Evolutionary conservation across 129 eudicot genomes (phyloP).

Genomic region (Flaveria ramosissima): DNA sequence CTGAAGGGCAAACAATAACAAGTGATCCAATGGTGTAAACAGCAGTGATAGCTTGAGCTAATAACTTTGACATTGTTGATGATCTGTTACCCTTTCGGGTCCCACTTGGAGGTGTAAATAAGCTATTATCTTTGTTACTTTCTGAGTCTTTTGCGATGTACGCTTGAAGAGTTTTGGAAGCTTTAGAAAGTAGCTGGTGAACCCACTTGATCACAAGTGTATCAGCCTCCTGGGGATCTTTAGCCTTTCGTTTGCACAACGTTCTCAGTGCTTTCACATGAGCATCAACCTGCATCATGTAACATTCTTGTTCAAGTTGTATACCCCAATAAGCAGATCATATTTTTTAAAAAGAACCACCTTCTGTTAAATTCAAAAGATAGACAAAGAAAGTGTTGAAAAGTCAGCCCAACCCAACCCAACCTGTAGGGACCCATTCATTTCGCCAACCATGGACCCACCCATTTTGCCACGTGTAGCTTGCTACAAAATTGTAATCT

Average conservation of each 20-base stretch:
- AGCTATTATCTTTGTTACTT: constrained; percentile 41
- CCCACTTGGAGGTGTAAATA: constrained; percentile 60
- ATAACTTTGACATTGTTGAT: constrained; percentile 44
- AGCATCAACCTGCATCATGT: constrained; percentile 71
- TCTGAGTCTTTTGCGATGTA: constrained; percentile 58
- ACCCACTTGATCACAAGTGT: constrained; percentile 70
- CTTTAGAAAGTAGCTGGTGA: constrained; percentile 66
- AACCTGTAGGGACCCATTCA: neutral
- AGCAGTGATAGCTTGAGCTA: constrained; percentile 57
- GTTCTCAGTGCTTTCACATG: constrained; percentile 92
- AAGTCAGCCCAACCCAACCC: neutral
- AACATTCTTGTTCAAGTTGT: too few relatives aligned
- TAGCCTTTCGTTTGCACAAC: constrained; percentile 78
- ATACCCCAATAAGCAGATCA: neutral
- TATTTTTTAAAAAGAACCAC: too few relatives aligned
- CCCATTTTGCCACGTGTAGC: neutral
- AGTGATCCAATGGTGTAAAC: constrained; percentile 87
- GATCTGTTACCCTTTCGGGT: constrained; percentile 40
- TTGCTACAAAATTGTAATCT: constrained; percentile 1
- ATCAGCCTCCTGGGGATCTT: constrained; percentile 68
- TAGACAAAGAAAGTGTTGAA: neutral
- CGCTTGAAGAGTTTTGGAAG: constrained; percentile 54
- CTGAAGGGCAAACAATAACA: constrained; percentile 75
- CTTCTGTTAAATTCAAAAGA: neutral
- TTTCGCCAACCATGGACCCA: too few relatives aligned